Evolutionary conservation across 2,329 filamentous ascomycete species (phyloP), one percentile per base, ranked within the genome.

Genomic region (Mariannaea elegans): DNA sequence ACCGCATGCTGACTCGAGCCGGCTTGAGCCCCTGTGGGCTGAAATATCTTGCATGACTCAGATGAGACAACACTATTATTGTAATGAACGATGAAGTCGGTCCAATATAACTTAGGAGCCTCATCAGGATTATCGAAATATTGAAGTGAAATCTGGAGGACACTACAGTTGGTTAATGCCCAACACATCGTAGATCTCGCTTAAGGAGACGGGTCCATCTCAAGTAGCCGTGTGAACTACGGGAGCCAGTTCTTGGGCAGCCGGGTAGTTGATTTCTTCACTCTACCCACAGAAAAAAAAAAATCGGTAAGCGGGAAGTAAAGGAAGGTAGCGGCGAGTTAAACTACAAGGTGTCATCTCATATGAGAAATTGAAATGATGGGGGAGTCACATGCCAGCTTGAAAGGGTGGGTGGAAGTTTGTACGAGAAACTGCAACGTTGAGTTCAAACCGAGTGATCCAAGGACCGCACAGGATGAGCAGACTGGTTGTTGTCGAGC

Each of bases 201-300:
- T 63, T 62, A 51, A 53, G 55, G 56, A 48, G 53, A 57, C 65
- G 65, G 65, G 65, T 66, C 61, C 65, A 68, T 68, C 65, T 68
- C 55, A 48, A 32, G 61, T 61, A 42, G 51, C 57, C 34, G 59
- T 52, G 59, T 59, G 50, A 52, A 47, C 56, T 55, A 63, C 62
- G 62, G 60, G 55, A 55, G 36, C 46, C 39, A 48, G 21, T 52
- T n/a, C 32, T n/a, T 36, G 32, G 16, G 4, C 34, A 61, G 32
- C 44, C 59, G 46, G 60, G 59, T 29, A 29, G 44, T 54, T 27
- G 51, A 31, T 29, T 23, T 46, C 59, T 53, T 45, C 52, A 29
- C n/a, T 58, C 27, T 46, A 24, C 12, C 31, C 9, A 7, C 42
- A 27, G 34, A n/a, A n/a, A n/a, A n/a, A n/a, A n/a, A n/a, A n/a